phyloP scores from a whole-genome alignment of 176 grass and related monocot genomes.

The Saccharum spontaneum region DNA sequence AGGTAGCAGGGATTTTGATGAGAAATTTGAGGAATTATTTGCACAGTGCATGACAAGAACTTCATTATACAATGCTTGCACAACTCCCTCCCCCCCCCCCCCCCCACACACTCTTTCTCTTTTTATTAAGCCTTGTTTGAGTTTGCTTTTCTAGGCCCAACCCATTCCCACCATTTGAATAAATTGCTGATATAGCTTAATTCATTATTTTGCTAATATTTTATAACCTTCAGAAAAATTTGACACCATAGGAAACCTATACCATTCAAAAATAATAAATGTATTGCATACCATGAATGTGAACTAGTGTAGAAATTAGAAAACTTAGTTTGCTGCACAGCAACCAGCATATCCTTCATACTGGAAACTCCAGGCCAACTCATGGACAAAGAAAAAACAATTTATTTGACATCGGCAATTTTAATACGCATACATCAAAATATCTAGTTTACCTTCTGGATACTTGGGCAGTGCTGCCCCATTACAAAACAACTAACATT shows the following conservation, averaged over 20 bases:
- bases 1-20: background rate
- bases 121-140: background rate
- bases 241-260: background rate
- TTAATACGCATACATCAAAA: background rate
- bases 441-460: background rate
- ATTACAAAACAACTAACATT: background rate
- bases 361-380: background rate
- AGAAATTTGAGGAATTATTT: background rate
- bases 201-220: slow-evolving; percentile 5
- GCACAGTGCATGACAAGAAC: background rate
- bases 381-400: background rate
- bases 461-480: background rate
- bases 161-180: background rate
- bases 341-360: background rate
- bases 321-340: background rate
- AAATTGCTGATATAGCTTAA: background rate
- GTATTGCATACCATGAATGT: background rate
- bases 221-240: background rate
- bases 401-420: background rate
- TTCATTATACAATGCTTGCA: background rate
- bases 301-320: background rate
- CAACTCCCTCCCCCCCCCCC: background rate
- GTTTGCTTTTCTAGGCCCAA: background rate
- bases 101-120: no score
- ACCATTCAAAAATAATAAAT: background rate